Percentiles rank a stretch among this genome's conserved stretches.
Conservation (phyloP, 139 green algal genomes). For the Closterium sp. region DNA sequence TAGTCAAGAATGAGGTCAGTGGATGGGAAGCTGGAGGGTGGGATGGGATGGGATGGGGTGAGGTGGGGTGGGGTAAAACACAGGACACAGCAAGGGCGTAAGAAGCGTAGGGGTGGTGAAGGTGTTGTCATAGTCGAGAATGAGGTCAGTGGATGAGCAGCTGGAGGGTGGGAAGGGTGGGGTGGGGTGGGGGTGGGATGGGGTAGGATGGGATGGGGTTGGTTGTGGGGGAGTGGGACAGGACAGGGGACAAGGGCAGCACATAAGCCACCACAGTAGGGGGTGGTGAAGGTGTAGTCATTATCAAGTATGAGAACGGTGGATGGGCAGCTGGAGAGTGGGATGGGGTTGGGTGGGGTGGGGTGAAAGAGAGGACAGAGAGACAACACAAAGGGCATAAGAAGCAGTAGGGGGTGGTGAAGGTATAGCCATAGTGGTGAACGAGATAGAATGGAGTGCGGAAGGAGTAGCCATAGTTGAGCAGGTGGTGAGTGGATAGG, state of each 20-base stretch:
- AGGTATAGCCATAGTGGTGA: too few species aligned
- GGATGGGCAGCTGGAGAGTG: background rate
- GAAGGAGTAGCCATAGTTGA: too few species aligned
- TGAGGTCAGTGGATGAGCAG: background rate
- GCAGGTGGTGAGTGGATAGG: too few species aligned
- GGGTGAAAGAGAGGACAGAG: background rate
- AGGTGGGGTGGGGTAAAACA: background rate
- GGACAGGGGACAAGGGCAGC: background rate
- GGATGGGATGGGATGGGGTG: constrained; percentile 11
- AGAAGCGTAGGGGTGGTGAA: constrained; percentile 24
- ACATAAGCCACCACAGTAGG: background rate
- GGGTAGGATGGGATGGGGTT: background rate
- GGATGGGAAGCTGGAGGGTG: too few species aligned
- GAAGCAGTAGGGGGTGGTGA: too few species aligned
- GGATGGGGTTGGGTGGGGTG: background rate
- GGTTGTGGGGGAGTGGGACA: background rate
- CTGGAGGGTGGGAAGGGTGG: background rate
- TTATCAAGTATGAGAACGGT: constrained; percentile 41
- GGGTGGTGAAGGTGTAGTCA: constrained; percentile 57
- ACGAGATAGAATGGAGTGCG: too few species aligned
- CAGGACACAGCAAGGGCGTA: background rate
- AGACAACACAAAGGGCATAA: too few species aligned
- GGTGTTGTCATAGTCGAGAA: constrained; percentile 57
- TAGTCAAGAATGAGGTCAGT: too few species aligned
- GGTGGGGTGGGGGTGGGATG: background rate